Base-by-base conservation (phyloP, 2,329 filamentous ascomycete genomes). In the Lasiodiplodia sp. region DNA sequence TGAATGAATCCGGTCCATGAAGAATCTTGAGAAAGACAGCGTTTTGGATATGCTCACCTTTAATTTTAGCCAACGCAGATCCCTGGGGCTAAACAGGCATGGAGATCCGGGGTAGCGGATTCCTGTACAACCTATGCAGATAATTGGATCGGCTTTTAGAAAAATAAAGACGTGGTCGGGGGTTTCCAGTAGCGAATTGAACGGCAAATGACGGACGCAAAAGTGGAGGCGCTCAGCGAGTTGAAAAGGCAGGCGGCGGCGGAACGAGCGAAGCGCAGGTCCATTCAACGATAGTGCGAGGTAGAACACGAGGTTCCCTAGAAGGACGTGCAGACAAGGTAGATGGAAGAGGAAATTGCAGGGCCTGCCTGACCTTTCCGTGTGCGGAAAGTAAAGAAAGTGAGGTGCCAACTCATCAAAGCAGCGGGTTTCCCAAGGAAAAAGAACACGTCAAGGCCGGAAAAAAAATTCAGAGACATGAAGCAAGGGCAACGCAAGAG, bases 311-410 rank as follows among this genome's bases (percentile, higher is more conserved):
- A 47, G 31, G 47, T 40, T 11, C 34, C 44, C 34, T 21, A 66
- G 34, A 37, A 31, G 18, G n/a, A 55, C n/a, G 52, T 56, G 34
- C 51, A 51, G 11, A 56, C 28, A 56, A 34, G 49, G 38, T 23
- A 28, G 51, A 56, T 47, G 37, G 63, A 66, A 38, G 37, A 66
- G 63, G 63, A 66, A 31, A 56, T 66, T 55, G 49, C 63, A 66
- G 49, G 60, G 62, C 62, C 23, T 52, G 44, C 60, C 28, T 31
- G 18, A 16, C 60, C 31, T 64, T 52, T 28, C 60, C 60, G 60
- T n/a, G 44, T 64, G 60, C 60, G 60, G 60, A 64, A 64, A 64
- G 31, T 64, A n/a, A 64, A 64, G 47, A 34, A 52, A 52, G 60
- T 52, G 2, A 18, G 25, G 28, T 10, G 31, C 44, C n/a, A 47